Conservation (phyloP, 768 basidiomycete species). For the Rhizopogon vulgaris region DNA sequence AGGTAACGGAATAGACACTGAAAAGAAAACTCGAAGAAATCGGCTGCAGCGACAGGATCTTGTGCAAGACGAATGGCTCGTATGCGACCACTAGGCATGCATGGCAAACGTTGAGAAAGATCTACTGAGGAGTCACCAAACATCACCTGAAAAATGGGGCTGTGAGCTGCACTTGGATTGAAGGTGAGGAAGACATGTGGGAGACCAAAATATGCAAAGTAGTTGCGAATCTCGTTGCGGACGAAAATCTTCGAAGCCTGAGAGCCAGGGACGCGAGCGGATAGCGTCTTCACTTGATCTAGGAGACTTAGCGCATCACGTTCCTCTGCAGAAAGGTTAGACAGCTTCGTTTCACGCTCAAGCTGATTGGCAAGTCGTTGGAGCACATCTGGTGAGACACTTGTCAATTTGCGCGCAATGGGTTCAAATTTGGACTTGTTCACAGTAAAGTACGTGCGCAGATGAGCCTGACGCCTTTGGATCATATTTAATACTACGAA, state of each 20-base stretch:
- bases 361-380: conserved; percentile 2
- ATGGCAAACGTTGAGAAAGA: background rate
- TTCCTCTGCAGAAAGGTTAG: conserved; percentile 10
- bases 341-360: conserved; percentile 4
- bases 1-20: conserved; percentile 18
- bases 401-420: conserved; percentile 9
- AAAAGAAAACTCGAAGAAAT: conserved; percentile 15
- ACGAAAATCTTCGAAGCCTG: conserved; percentile 18
- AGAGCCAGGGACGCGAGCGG: conserved; percentile 26
- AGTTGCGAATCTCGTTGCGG: conserved; percentile 17
- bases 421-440: conserved; percentile 3
- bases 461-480: conserved; percentile 17
- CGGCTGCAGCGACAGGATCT: background rate
- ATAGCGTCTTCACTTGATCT: conserved; percentile 20
- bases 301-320: conserved; percentile 17
- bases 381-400: conserved; percentile 2
- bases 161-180: conserved; percentile 13
- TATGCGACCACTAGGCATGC: background rate
- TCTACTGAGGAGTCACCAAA: conserved; percentile 12
- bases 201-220: conserved; percentile 22
- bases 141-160: conserved; percentile 24
- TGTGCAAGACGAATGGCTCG: background rate
- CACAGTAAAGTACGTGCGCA: conserved; percentile 20
- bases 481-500: conserved; percentile 24
- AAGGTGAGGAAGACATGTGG: conserved; percentile 18